Evolutionary conservation across 2,329 filamentous ascomycete species (phyloP), one percentile per base, ranked within the genome.

Genomic region (Penicillium sp.): DNA sequence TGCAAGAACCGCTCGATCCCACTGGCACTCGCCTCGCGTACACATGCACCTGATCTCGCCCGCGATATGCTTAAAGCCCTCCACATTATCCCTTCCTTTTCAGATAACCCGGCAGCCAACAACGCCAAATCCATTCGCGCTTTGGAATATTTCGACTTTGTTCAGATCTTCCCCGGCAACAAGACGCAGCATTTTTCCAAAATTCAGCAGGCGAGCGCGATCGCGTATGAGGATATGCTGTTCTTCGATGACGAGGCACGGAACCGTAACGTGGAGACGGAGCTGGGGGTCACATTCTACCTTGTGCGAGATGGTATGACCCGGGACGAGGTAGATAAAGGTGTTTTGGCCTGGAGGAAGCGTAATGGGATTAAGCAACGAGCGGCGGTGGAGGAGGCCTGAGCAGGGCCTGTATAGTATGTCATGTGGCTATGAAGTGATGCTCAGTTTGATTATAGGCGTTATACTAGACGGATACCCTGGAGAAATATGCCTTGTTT

Each of bases 171-270:
- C 68, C 92, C 93, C 0, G 87, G 87, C 1, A 89, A 82, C 72
- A 98, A 98, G 83, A 88, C 89, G n/a, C 85, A 86, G 63, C 94
- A 98, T 76, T 96, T 98, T 69, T 83, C 88, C 69, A 81, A 84
- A 5, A 81, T 98, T 67, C 85, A 89, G 10, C 85, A 88, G 73
- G 83, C 86, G 57, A 92, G 89, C 14, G 87, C 87, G 1, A 75
- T 97, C 2, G 78, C 81, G 5, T 96, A 86, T 70, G 84, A 89
- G 64, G 91, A 97, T 50, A 96, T 98, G 89, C 75, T 98, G 37
- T 98, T 98, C 76, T 98, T 98, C 67, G 94, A 98, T 68, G 94
- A 98, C 69, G 94, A 98, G 83, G 82, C 83, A 54, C 80, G 94
- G 61, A 98, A 98, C 72, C 82, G 86, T 59, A 92, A 97, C 72